A percentile compares a stretch with the other conserved stretches of the same genome.
phyloP scores from a whole-genome alignment of 2,329 filamentous ascomycete genomes.

The Neobulgaria alba region DNA sequence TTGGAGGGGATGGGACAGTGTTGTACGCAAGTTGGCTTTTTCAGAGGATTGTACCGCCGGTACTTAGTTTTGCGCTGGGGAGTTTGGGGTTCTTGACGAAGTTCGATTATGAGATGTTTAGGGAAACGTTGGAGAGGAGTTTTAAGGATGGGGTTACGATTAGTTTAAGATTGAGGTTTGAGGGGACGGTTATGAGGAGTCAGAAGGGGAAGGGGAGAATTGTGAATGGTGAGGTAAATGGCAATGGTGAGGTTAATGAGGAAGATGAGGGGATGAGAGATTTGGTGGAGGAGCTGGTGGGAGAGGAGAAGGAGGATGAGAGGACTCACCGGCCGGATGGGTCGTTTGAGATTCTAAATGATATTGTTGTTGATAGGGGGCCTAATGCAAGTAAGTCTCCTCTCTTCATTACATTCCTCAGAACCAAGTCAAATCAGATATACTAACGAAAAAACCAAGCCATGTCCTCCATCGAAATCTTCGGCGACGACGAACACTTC shows the following conservation, averaged over 20 bases:
- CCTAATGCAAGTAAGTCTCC: slow-evolving; percentile 77
- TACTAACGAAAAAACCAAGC: slow-evolving; percentile 38
- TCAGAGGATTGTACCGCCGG: slow-evolving; percentile 87
- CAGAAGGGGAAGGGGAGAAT: slow-evolving; percentile 37
- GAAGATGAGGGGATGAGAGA: slow-evolving; percentile 45
- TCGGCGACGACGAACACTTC: slow-evolving; percentile 87
- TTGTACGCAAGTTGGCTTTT: slow-evolving; percentile 96
- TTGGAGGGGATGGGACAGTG: slow-evolving; percentile 94
- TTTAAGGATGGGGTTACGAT: slow-evolving; percentile 83
- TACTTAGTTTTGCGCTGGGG: slow-evolving; percentile 83
- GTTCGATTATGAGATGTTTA: slow-evolving; percentile 78
- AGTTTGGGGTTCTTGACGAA: slow-evolving; percentile 94
- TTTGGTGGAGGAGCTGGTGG: slow-evolving; percentile 82
- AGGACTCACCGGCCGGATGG: slow-evolving; percentile 78
- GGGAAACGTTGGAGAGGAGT: slow-evolving; percentile 57
- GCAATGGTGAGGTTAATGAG: slow-evolving; percentile 33
- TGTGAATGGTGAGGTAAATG: slow-evolving; percentile 14
- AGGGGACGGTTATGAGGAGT: slow-evolving; percentile 86
- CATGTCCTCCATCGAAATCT: slow-evolving; percentile 87
- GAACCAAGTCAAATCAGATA: not conserved
- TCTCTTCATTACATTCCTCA: not conserved
- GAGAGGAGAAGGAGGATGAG: slow-evolving; percentile 74
- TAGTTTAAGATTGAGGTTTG: slow-evolving; percentile 79
- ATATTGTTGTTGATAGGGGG: slow-evolving; percentile 91
- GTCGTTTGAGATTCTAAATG: slow-evolving; percentile 87